phyloP scores from a whole-genome alignment of 2,329 filamentous ascomycete genomes.

The Claviceps citrina region DNA sequence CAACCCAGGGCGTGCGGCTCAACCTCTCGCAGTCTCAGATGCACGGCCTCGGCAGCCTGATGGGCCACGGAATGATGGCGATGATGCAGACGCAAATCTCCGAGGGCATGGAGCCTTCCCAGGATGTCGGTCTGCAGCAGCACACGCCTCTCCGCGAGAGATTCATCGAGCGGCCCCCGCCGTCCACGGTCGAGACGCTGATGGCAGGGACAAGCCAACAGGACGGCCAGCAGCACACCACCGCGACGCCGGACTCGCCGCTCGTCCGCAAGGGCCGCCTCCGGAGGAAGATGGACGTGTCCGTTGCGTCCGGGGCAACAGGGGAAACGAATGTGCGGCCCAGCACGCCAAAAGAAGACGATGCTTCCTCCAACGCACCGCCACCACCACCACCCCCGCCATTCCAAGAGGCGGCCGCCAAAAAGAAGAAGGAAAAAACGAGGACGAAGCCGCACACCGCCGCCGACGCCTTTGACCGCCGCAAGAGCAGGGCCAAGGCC shows the following conservation, averaged over 20 bases:
- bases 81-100: conserved; percentile 49
- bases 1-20: conserved; percentile 34
- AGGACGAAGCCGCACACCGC: conserved; percentile 35
- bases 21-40: conserved; percentile 46
- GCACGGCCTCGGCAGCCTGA: conserved; percentile 41
- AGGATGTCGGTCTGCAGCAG: conserved; percentile 62
- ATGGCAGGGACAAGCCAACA: conserved; percentile 23
- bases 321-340: background rate
- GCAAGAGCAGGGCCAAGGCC: conserved; percentile 71
- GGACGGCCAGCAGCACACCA: conserved; percentile 20
- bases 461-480: conserved; percentile 58
- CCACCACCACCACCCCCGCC: too few species aligned
- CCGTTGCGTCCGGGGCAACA: background rate
- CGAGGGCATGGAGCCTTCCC: conserved; percentile 59
- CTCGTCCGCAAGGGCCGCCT: conserved; percentile 44
- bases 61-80: conserved; percentile 30
- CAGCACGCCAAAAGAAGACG: too few species aligned
- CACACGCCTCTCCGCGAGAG: conserved; percentile 56
- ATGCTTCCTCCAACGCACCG: too few species aligned
- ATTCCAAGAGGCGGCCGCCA: conserved; percentile 51
- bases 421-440: conserved; percentile 23
- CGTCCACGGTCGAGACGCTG: conserved; percentile 59
- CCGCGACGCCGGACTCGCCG: conserved; percentile 42
- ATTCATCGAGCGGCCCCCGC: conserved; percentile 47
- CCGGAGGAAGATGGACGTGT: conserved; percentile 24